phyloP scores from a whole-genome alignment of 1,139 yeast genomes.

The Ogataea hybrid region DNA sequence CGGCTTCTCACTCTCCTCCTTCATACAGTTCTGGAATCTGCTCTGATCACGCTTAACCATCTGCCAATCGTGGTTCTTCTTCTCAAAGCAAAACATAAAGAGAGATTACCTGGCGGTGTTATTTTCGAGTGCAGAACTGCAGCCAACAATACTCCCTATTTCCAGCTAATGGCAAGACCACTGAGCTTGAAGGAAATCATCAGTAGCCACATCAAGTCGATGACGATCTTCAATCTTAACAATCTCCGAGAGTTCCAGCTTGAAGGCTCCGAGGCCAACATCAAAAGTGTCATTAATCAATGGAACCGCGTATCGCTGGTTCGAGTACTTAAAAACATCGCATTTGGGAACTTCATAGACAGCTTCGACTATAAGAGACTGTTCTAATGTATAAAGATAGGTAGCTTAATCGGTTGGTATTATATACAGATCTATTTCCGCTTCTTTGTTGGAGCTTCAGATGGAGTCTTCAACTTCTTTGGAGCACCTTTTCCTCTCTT shows the following conservation, averaged over 20 bases:
- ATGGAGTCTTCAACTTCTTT: constrained; percentile 60
- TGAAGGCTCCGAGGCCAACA: constrained; percentile 2
- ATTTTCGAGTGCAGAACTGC: constrained; percentile 36
- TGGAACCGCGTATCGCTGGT: constrained; percentile 27
- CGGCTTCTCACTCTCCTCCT: constrained; percentile 51
- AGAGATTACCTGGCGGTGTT: constrained; percentile 89
- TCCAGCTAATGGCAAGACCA: constrained; percentile 24
- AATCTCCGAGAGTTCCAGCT: constrained; percentile 20
- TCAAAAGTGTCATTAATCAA: constrained; percentile 21
- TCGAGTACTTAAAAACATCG: constrained; percentile 18
- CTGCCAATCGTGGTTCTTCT: constrained; percentile 83
- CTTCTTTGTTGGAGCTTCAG: constrained; percentile 34
- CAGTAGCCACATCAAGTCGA: constrained; percentile 27
- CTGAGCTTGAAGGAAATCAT: constrained; percentile 25
- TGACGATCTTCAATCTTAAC: constrained; percentile 28
- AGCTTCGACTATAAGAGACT: constrained; percentile 30
- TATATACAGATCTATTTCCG: constrained; percentile 22
- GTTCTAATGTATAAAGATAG: constrained; percentile 22
- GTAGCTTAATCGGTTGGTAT: constrained; percentile 1
- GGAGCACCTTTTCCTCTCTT: constrained; percentile 95
- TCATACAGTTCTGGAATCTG: constrained; percentile 56
- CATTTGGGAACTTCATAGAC: constrained; percentile 29
- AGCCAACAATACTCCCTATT: constrained; percentile 4
- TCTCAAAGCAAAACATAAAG: constrained; percentile 75
- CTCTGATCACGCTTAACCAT: constrained; percentile 69